Evolutionary conservation across 306 rosid species (phyloP).

Genomic region (Gastrolobium bilobum): DNA sequence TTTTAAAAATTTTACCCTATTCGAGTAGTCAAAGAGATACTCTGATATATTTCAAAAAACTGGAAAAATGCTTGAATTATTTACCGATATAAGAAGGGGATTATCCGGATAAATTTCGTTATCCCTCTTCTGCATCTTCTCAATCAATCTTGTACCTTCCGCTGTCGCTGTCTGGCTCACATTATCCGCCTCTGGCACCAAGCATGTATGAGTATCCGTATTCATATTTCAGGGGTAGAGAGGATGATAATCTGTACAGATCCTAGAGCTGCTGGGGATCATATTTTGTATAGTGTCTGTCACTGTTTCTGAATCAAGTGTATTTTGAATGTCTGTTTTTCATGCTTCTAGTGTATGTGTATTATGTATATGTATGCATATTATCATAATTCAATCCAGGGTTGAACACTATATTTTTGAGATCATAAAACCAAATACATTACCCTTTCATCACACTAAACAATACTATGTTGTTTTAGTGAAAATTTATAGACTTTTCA

Average conservation of each 20-base stretch:
- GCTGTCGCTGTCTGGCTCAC: too few relatives aligned
- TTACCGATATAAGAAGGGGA: too few relatives aligned
- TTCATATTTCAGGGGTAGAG: constrained; percentile 4
- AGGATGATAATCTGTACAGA: not conserved
- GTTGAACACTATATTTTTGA: not conserved
- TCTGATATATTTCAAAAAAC: too few relatives aligned
- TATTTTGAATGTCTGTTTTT: not conserved
- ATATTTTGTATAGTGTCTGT: constrained; percentile 16
- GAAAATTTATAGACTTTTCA: not conserved
- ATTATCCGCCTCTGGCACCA: too few relatives aligned
- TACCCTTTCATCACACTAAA: constrained; percentile 15
- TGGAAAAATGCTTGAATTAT: too few relatives aligned
- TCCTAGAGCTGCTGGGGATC: constrained; percentile 9
- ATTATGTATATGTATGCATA: not conserved
- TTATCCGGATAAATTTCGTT: too few relatives aligned
- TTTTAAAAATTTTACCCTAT: too few relatives aligned
- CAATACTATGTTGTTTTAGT: not conserved
- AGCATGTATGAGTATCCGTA: too few relatives aligned
- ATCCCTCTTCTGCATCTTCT: too few relatives aligned
- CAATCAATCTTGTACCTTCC: too few relatives aligned
- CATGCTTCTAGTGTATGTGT: constrained; percentile 6
- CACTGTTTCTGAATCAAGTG: constrained; percentile 10
- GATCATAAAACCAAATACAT: constrained; percentile 26
- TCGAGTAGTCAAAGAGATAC: too few relatives aligned
- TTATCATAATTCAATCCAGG: constrained; percentile 7